These are phyloP conservation scores for Paramyrothecium roridum DNA, from an alignment of 2,329 filamentous ascomycete species.

Conservation along the genomic window DNA sequence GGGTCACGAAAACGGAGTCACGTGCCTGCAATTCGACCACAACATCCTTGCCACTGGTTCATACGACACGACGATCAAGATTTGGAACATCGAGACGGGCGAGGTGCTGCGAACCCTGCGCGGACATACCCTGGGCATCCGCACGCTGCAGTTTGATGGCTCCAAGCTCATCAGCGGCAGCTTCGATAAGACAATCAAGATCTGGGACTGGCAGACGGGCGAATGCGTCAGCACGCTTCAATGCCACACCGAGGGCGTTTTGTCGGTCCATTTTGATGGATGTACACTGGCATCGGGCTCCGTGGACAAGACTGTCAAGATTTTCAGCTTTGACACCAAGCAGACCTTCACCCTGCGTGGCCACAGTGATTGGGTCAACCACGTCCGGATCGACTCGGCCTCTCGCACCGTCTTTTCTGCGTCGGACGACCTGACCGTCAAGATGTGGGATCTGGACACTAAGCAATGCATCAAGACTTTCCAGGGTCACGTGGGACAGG, in stretches of 20 bases:
- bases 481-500: conserved; percentile 88
- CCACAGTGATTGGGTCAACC: conserved; percentile 94
- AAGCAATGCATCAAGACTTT: conserved; percentile 74
- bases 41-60: conserved; percentile 90
- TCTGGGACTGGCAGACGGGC: conserved; percentile 97
- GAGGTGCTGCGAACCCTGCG: conserved; percentile 79
- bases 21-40: conserved; percentile 65
- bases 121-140: conserved; percentile 80
- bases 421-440: conserved; percentile 88
- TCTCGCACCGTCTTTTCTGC: conserved; percentile 88
- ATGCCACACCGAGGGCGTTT: conserved; percentile 77
- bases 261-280: conserved; percentile 82
- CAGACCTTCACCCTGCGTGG: conserved; percentile 77
- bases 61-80: conserved; percentile 91
- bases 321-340: conserved; percentile 88
- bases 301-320: conserved; percentile 82
- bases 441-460: conserved; percentile 90
- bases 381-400: conserved; percentile 79
- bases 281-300: conserved; percentile 85
- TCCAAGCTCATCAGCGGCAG: conserved; percentile 87
- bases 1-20: conserved; percentile 76
- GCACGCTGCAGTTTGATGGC: conserved; percentile 90
- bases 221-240: conserved; percentile 78
- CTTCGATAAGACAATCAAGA: conserved; percentile 80
- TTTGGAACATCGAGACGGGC: conserved; percentile 91